Conservation (phyloP, 202 grass and related monocot species). For the Carex arenaria region DNA sequence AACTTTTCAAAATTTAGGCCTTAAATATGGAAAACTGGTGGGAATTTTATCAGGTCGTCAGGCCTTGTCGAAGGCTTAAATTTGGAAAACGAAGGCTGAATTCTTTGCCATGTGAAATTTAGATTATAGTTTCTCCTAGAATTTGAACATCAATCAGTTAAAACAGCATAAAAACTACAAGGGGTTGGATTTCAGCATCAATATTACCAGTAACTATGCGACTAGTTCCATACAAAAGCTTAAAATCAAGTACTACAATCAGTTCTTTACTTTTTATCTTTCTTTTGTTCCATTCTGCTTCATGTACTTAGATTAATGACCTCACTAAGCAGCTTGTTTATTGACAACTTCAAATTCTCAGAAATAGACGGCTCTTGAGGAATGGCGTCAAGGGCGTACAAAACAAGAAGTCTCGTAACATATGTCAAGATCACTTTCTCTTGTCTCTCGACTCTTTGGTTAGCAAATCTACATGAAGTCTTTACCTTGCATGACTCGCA, state of each 20-base stretch:
- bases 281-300: background rate
- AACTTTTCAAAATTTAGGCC: too few relatives aligned
- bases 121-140: too few relatives aligned
- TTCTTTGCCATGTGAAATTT: too few relatives aligned
- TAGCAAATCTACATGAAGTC: slow-evolving; percentile 60
- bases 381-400: slow-evolving; percentile 54
- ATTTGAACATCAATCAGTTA: too few relatives aligned
- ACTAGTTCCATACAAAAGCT: background rate
- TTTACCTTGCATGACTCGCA: slow-evolving; percentile 62
- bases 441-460: slow-evolving; percentile 46
- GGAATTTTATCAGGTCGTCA: too few relatives aligned
- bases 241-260: background rate
- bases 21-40: too few relatives aligned
- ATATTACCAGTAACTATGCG: background rate
- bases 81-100: too few relatives aligned
- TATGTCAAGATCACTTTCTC: slow-evolving; percentile 65
- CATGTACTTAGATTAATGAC: slow-evolving; percentile 57
- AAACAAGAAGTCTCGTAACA: slow-evolving; percentile 51
- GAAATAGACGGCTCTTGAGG: slow-evolving; percentile 31
- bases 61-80: too few relatives aligned
- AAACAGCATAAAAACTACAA: too few relatives aligned
- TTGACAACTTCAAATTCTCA: slow-evolving; percentile 45
- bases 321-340: slow-evolving; percentile 63
- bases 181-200: too few relatives aligned
- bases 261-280: background rate